Base-by-base conservation (phyloP, 768 basidiomycete species). In the Collybia sp. region DNA sequence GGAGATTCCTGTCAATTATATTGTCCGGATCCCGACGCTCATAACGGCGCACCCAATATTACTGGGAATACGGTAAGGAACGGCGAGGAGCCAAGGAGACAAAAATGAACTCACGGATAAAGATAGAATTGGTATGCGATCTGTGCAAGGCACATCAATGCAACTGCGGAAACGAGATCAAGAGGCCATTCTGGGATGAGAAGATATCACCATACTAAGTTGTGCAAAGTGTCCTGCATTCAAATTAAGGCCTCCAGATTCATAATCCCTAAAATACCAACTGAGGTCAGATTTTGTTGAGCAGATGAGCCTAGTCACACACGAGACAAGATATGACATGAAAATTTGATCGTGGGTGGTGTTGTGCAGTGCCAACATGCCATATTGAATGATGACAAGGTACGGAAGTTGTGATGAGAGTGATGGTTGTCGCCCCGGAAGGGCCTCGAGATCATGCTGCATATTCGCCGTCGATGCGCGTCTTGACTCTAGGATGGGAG, bases 91-190 rank as follows among this genome's bases (percentile, higher is more conserved):
- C 40, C 16, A 35, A 40, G 34, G 30, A 35, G 42, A 37, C 43
- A 16, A 20, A 31, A 33, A 35, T 44, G 5, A n/a, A 74, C 88
- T 65, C 58, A 92, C 87, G 89, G 89, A 72, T 93, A 93, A 31
- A 91, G 75, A 58, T 90, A 82, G 59, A 92, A 93, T 58, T 93
- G 93, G 60, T 93, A 95, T 32, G 83, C 81, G 43, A 96, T 88
- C 63, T 94, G 93, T 50, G 83, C 88, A n/a, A 93, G 73, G 64
- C 91, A 94, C 93, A 96, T 95, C 46, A 95, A 56, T 5, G 89
- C 90, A 60, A 89, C 89, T 92, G 53, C n/a, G 47, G 31, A 9
- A 52, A 12, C n/a, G 46, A 35, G 45, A 16, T 52, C 20, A 54
- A 39, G 33, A 39, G 12, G 12, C 16, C 42, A 12, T 36, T 25